Evolutionary conservation across 2,329 filamentous ascomycete species (phyloP).

Genomic region (Nothophoma quercina): DNA sequence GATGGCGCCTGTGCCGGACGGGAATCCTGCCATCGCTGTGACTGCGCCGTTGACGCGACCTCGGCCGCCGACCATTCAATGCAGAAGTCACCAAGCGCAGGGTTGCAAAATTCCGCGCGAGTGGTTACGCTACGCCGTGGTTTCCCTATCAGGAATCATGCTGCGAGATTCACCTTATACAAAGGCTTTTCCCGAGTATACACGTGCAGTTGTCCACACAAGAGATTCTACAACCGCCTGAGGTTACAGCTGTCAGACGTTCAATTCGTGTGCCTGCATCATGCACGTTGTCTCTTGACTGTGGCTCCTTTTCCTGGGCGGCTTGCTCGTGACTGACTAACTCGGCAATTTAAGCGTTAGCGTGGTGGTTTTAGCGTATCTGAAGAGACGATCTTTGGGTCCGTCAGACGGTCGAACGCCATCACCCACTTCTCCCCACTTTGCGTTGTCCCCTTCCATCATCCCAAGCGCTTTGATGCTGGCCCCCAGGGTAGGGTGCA

Average conservation of each 20-base stretch:
- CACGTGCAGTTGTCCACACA: background rate
- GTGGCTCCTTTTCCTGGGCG: background rate
- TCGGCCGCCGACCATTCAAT: slow-evolving; percentile 27
- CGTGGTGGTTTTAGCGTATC: slow-evolving; percentile 1
- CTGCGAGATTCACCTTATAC: slow-evolving; percentile 11
- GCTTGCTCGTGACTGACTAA: slow-evolving; percentile 13
- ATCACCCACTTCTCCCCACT: slow-evolving; percentile 18
- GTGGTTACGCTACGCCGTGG: slow-evolving; percentile 21
- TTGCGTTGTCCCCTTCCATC: slow-evolving; percentile 11
- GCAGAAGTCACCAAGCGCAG: slow-evolving; percentile 8
- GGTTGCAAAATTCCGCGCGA: slow-evolving; percentile 10
- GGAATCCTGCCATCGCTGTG: slow-evolving; percentile 29
- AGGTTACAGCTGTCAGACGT: slow-evolving; percentile 15
- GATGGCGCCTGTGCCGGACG: slow-evolving; percentile 27
- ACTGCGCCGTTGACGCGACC: slow-evolving; percentile 32
- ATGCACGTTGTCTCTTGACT: slow-evolving; percentile 12
- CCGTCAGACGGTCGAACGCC: slow-evolving; percentile 8
- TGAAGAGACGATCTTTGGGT: slow-evolving; percentile 15
- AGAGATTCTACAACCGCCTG: background rate
- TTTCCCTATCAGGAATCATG: slow-evolving; percentile 15
- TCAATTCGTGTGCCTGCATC: slow-evolving; percentile 13
- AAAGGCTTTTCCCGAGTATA: background rate
- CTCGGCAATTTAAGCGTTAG: slow-evolving; percentile 17
- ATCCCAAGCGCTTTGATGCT: slow-evolving; percentile 5
- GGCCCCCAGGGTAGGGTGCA: slow-evolving; percentile 11